phyloP scores from a whole-genome alignment of 371 early-diverging fungal genomes.

The Syncephalastrum sp. region DNA sequence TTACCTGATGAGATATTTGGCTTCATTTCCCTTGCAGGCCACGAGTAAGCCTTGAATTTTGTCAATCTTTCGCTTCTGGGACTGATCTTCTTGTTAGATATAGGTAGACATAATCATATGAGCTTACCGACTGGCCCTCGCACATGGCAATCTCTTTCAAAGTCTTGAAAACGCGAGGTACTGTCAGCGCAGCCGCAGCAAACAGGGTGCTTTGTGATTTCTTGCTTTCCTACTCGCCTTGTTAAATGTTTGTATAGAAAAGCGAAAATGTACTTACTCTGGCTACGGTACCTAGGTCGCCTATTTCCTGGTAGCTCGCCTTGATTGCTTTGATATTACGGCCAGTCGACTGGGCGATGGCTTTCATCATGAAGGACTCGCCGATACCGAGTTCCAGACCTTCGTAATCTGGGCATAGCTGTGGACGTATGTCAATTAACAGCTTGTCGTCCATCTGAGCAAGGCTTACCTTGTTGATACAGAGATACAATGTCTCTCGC shows the following conservation, averaged over 20 bases:
- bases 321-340: constrained; percentile 76
- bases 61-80: constrained; percentile 79
- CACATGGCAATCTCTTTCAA: constrained; percentile 87
- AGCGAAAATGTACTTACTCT: constrained; percentile 42
- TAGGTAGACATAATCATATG: neutral
- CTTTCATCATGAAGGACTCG: constrained; percentile 92
- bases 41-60: constrained; percentile 85
- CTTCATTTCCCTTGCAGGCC: constrained; percentile 82
- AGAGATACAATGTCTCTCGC: constrained; percentile 82
- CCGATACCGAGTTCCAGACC: constrained; percentile 97
- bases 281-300: constrained; percentile 95
- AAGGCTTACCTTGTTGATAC: constrained; percentile 79
- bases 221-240: constrained; percentile 58
- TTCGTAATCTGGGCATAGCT: constrained; percentile 95
- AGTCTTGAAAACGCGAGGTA: constrained; percentile 81
- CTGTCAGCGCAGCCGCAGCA: constrained; percentile 78
- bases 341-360: constrained; percentile 90
- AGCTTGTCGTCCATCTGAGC: neutral
- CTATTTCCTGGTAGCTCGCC: constrained; percentile 70
- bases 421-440: neutral
- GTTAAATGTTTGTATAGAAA: constrained; percentile 2
- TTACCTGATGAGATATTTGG: constrained; percentile 90
- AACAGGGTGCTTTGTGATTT: constrained; percentile 76
- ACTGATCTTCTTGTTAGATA: constrained; percentile 30
- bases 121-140: constrained; percentile 71